Percentiles rank a stretch among this genome's conserved stretches.
phyloP scores from a whole-genome alignment of 2,329 filamentous ascomycete genomes.

The Coniochaeta ligniaria region DNA sequence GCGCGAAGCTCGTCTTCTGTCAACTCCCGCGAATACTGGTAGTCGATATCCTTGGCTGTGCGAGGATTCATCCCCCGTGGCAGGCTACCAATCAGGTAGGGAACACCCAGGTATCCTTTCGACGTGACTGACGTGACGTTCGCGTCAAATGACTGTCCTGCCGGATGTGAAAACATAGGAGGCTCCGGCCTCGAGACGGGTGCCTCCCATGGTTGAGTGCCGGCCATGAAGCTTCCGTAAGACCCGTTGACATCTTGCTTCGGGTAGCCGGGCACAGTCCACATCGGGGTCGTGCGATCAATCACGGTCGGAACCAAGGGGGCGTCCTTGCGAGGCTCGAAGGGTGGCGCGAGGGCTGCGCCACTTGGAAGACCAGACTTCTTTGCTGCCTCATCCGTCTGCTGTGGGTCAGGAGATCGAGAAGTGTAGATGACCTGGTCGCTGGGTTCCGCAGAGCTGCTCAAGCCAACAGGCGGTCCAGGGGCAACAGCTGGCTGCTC shows the following conservation, averaged over 20 bases:
- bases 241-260: not conserved
- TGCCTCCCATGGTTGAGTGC: not conserved
- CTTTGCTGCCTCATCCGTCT: not conserved
- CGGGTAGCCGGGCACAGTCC: not conserved
- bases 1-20: conserved; percentile 52
- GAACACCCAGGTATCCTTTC: conserved; percentile 18
- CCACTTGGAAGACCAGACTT: conserved; percentile 27
- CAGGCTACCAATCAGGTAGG: conserved; percentile 49
- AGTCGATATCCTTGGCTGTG: conserved; percentile 36
- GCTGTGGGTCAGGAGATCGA: not conserved
- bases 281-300: conserved; percentile 4
- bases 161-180: not conserved
- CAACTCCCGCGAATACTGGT: conserved; percentile 48
- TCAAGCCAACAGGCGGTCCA: not conserved
- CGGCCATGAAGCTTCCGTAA: not conserved
- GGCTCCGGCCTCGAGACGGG: not conserved
- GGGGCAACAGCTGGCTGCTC: not conserved
- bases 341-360: conserved; percentile 41
- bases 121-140: conserved; percentile 1
- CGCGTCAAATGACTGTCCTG: not conserved
- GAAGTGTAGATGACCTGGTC: not conserved
- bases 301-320: conserved; percentile 5
- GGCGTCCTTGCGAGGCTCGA: conserved; percentile 30
- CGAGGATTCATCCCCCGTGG: conserved; percentile 35
- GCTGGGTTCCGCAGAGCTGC: conserved; percentile 1